These are phyloP conservation scores for Termitomyces sp. DNA, from an alignment of 1,284 basidiomycete genomes.

Conservation along the genomic window DNA sequence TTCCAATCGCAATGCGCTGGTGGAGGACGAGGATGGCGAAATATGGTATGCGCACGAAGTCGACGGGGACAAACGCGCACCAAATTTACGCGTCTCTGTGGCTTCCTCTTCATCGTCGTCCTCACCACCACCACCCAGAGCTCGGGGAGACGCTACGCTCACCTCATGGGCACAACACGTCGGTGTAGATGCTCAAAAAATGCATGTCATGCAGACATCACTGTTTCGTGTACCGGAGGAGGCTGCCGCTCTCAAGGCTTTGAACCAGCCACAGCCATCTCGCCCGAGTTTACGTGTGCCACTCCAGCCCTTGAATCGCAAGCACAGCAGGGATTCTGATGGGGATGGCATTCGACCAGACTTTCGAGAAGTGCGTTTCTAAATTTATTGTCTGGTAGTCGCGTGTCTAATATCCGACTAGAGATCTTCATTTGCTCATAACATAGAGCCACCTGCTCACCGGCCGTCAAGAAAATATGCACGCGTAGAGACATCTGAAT, in stretches of 20 bases:
- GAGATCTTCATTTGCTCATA: slow-evolving; percentile 74
- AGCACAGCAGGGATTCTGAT: slow-evolving; percentile 74
- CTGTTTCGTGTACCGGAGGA: slow-evolving; percentile 76
- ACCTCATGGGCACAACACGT: slow-evolving; percentile 66
- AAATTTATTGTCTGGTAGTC: not conserved
- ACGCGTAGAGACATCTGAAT: slow-evolving; percentile 60
- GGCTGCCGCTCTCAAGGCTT: slow-evolving; percentile 50
- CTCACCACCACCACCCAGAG: slow-evolving; percentile 25
- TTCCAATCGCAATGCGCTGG: slow-evolving; percentile 34
- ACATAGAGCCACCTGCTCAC: slow-evolving; percentile 57
- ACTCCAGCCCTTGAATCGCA: slow-evolving; percentile 42
- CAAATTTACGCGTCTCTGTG: slow-evolving; percentile 26
- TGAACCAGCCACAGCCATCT: slow-evolving; percentile 38
- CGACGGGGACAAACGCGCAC: slow-evolving; percentile 19
- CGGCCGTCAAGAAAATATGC: slow-evolving; percentile 70
- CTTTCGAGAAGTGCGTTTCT: slow-evolving; percentile 54
- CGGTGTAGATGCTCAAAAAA: slow-evolving; percentile 74
- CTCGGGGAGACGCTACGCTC: slow-evolving; percentile 33
- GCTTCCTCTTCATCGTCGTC: slow-evolving; percentile 26
- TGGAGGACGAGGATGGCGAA: slow-evolving; percentile 48
- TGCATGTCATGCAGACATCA: slow-evolving; percentile 90
- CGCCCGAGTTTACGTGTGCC: slow-evolving; percentile 30
- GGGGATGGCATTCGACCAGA: slow-evolving; percentile 61
- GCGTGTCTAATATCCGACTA: slow-evolving; percentile 25
- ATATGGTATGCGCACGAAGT: slow-evolving; percentile 42